Percentiles rank a stretch among this genome's conserved stretches.
phyloP scores from a whole-genome alignment of 805 yeast species.

The Yamadazyma nakazawae region DNA sequence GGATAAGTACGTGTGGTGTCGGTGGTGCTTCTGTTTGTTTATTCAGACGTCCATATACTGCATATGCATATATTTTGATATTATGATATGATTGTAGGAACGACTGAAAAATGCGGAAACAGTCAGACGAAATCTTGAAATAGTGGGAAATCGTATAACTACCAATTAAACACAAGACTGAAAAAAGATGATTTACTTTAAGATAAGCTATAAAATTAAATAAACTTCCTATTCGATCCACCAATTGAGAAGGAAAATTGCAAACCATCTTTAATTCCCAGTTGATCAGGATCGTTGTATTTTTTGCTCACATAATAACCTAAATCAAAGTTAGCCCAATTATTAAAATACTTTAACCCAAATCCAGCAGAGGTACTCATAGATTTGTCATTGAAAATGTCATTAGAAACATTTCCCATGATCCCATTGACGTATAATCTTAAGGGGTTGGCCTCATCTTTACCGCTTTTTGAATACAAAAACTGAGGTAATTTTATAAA shows the following conservation, averaged over 20 bases:
- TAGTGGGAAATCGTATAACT: too few species aligned
- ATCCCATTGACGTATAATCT: constrained; percentile 59
- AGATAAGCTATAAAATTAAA: too few species aligned
- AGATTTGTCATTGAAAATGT: constrained; percentile 21
- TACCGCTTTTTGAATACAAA: constrained; percentile 22
- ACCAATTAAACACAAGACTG: too few species aligned
- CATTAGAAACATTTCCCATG: constrained; percentile 55
- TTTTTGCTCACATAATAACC: constrained; percentile 35
- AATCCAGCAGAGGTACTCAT: constrained; percentile 30
- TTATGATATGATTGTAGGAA: not conserved
- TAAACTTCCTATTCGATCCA: constrained; percentile 22
- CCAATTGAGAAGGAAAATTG: constrained; percentile 39
- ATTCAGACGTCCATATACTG: not conserved
- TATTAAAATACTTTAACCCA: constrained; percentile 37
- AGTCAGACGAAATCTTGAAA: too few species aligned
- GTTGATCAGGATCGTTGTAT: constrained; percentile 9
- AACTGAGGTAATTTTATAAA: constrained; percentile 55
- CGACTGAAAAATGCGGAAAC: constrained; percentile 1
- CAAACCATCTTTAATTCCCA: constrained; percentile 37
- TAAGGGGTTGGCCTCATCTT: constrained; percentile 30
- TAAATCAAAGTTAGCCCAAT: constrained; percentile 40
- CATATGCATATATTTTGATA: not conserved
- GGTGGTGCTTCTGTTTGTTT: not conserved
- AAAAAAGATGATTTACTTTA: too few species aligned
- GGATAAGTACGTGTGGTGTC: not conserved